Base-by-base conservation (phyloP, 1,284 basidiomycete species). In the Leccinum fuscescens region DNA sequence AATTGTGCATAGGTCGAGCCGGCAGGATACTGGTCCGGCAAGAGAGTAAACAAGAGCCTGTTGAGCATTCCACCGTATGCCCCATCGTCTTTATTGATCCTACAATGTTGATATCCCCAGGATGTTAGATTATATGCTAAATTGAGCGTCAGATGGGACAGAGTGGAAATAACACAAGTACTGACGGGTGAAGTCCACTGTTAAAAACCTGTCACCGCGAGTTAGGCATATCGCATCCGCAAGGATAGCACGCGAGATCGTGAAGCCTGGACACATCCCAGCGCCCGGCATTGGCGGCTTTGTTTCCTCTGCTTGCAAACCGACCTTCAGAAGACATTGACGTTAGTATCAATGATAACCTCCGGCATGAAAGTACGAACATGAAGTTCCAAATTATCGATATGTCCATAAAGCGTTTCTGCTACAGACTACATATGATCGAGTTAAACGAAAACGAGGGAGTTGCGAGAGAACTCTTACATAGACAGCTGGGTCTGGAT, bases 221-320 rank as follows among this genome's bases (percentile, higher is more conserved):
- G 79, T 82, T 50, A 94, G 79, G 55, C 82, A 84, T 39, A 93
- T 87, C 6, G 93, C 93, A 70, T 95, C 93, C 12, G 88, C 82
- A 15, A 95, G 79, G 65, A 95, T 95, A 20, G 90, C 89, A 37
- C 93, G 82, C 6, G 90, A 92, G 67, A 94, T 90, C 7, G 93
- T 94, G 77, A 88, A 93, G 22, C 92, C 92, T n/a, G 92, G 90
- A 72, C 90, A 92, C 3, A 93, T 72, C 11, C 93, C 93, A 7
- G 90, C 88, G n/a, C 91, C 91, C 7, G 86, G 82, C 48, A 84
- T 82, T 17, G 86, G 82, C 12, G 75, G 70, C 69, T 94, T 94
- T 9, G 86, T 69, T 71, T 93, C 81, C 71, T 94, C 91, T 5
- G 90, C 89, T 76, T 89, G 88, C 58, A 90, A 72, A n/a, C 89